Evolutionary conservation across 441 rosid genomes (phyloP).

Genomic region (Jatropha podagrica): DNA sequence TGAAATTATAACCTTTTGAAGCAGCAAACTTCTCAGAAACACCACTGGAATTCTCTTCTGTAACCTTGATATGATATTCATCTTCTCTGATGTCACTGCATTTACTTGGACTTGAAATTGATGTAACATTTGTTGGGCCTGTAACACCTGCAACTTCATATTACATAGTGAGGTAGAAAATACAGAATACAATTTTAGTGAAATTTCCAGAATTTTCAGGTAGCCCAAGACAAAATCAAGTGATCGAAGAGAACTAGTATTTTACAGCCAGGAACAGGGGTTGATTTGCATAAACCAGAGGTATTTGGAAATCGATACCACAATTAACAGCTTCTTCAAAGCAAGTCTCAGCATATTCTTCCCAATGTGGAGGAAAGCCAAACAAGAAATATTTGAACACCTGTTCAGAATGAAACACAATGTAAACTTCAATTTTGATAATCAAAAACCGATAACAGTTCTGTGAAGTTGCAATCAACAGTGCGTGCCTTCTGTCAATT

Average conservation of each 20-base stretch:
- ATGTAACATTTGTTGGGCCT: constrained; percentile 12
- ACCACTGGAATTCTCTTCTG: constrained; percentile 2
- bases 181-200: not conserved
- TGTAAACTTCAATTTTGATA: not conserved
- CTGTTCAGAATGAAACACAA: constrained; percentile 35
- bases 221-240: not conserved
- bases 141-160: constrained; percentile 22
- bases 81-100: not conserved
- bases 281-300: constrained; percentile 4
- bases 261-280: constrained; percentile 25
- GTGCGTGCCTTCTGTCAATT: not conserved
- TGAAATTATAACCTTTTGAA: not conserved
- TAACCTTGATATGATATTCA: not conserved
- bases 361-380: constrained; percentile 85
- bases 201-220: not conserved
- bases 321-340: constrained; percentile 21
- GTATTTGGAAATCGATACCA: constrained; percentile 3
- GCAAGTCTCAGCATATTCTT: constrained; percentile 39
- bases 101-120: constrained; percentile 20
- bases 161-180: not conserved
- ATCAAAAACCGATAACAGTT: not conserved
- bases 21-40: constrained; percentile 12
- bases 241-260: not conserved
- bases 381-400: constrained; percentile 51
- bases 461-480: not conserved